Conservation (phyloP, 2,329 filamentous ascomycete genomes). For the Chrysosphaeria jannelii region DNA sequence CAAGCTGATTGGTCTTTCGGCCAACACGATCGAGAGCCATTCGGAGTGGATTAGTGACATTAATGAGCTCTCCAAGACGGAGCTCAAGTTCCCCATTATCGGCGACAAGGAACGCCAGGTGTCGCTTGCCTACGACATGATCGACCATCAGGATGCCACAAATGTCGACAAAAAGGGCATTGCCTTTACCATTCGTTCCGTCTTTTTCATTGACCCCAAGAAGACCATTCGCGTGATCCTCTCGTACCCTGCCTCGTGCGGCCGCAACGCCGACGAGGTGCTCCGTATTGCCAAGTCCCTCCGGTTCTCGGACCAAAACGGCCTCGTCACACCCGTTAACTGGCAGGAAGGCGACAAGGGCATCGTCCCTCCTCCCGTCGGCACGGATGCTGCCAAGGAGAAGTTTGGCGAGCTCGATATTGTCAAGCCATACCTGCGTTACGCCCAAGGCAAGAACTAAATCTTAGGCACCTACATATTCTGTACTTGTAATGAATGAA, state of each 20-base stretch:
- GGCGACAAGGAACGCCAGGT: conserved; percentile 53
- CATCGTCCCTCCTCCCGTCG: conserved; percentile 61
- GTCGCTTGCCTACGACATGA: conserved; percentile 51
- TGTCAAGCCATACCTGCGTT: conserved; percentile 45
- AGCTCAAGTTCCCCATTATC: conserved; percentile 50
- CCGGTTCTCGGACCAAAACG: conserved; percentile 65
- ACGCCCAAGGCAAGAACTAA: too few species aligned
- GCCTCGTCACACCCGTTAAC: conserved; percentile 68
- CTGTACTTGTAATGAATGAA: too few species aligned
- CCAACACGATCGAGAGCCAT: conserved; percentile 64
- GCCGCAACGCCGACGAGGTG: conserved; percentile 54
- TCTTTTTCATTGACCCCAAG: conserved; percentile 79
- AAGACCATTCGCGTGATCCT: conserved; percentile 86
- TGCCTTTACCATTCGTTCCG: conserved; percentile 79
- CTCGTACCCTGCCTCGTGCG: conserved; percentile 74
- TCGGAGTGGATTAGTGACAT: conserved; percentile 78
- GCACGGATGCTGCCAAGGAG: conserved; percentile 59
- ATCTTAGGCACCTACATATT: too few species aligned
- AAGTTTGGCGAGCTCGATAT: conserved; percentile 52
- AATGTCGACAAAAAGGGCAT: conserved; percentile 60
- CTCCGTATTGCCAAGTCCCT: conserved; percentile 53
- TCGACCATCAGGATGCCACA: conserved; percentile 54
- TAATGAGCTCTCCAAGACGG: conserved; percentile 41
- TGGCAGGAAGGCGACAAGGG: conserved; percentile 76
- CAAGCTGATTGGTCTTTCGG: conserved; percentile 73